Evolutionary conservation across 2,329 filamentous ascomycete species (phyloP), one percentile per base, ranked within the genome.

Genomic region (Colletotrichum limetticola): DNA sequence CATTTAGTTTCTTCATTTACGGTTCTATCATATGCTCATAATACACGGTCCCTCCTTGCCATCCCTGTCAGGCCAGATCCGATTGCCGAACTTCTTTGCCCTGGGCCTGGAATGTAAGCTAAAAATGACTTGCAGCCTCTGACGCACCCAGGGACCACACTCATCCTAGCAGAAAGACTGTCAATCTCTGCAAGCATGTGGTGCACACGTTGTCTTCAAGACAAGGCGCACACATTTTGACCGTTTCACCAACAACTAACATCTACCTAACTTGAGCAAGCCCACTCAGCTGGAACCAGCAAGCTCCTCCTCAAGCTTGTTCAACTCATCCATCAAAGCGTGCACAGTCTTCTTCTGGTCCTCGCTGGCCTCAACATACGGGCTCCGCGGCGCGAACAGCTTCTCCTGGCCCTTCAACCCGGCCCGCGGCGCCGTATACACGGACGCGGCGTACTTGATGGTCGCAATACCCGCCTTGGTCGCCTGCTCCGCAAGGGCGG

Each of bases 361-460:
- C 16, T 85, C 83, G 1, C 80, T 77, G 2, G 85, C 83, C 65
- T 82, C 83, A 75, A 89, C 83, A 77, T 93, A 93, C n/a, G 92
- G 91, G 71, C 86, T 85, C 67, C 91, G 84, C 0, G 91, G 91
- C 79, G 82, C 83, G 80, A 93, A 78, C 80, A 89, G 88, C 79
- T 86, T 84, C 80, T 87, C 87, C 2, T 91, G 90, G 1, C 86
- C 87, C 71, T 89, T 86, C 49, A 94, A 88, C 0, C 90, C 90
- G 1, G 91, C 91, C 64, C 82, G 80, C 69, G 81, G 85, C 1
- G 90, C 92, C 42, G 89, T 89, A 75, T 87, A 90, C 37, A 91
- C 81, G 3, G 89, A 87, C 0, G 90, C 91, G 0, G 91, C 92
- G 78, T 92, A 93, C 82, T 94, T 94, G n/a, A 89, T 90, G 2